Evolutionary conservation across 768 basidiomycete genomes (phyloP), one percentile per base, ranked within the genome.

Genomic region (Auriscalpium microsporum): DNA sequence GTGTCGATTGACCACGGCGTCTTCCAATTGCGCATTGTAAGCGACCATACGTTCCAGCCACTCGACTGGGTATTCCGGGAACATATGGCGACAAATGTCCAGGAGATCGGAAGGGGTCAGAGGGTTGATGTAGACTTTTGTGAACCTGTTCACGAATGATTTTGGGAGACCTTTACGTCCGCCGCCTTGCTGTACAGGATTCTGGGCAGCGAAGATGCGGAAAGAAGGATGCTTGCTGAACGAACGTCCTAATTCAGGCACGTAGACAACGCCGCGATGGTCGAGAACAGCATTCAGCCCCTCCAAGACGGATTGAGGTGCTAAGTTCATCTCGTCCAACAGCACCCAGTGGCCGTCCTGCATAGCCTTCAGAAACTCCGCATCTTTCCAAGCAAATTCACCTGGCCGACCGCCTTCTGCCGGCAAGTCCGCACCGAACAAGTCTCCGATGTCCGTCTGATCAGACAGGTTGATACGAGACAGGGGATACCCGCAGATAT

Each of bases 261-360:
- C 87, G 69, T 86, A 98, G 23, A 96, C 92, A 1, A 86, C 83
- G 33, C 96, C 95, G 51, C 96, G 84, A 69, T 98, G 95, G 69
- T 99, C 96, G 34, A 99, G 73, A 10, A 95, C 83, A 1, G 96
- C 93, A 65, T 99, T 99, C 42, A 99, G 80, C 33, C 96, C 96
- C 72, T 99, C 96, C 2, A 99, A 81, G 5, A 99, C 87, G 0
- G 96, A 86, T 65, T 99, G 95, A 34, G 95, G 91, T 0, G 95
- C 95, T 40, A 99, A 78, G 66, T 99, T 99, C 96, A 99, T 98
- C 68, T 99, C 96, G 66, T 99, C 96, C 10, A 99, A 79, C 7
- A 99, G 81, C 6, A 98, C 95, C 96, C 96, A 99, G 57, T 91
- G 84, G 1, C 96, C 96, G n/a, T 88, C 79, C 66, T 96, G 93